These are phyloP conservation scores for Calonectria pteridis DNA, from an alignment of 2,329 filamentous ascomycete genomes.

Conservation along the genomic window DNA sequence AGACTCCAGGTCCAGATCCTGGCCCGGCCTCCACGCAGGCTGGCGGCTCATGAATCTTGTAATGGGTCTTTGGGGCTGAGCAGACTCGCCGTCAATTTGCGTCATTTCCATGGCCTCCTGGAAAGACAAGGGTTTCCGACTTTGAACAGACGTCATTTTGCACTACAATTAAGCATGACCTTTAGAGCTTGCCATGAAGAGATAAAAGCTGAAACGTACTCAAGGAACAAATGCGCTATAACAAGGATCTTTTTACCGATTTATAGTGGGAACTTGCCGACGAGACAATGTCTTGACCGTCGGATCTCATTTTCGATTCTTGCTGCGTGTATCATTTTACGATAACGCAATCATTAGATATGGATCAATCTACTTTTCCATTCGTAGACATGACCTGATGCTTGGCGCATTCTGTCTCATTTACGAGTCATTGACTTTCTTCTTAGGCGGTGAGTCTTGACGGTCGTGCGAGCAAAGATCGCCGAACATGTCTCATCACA, in stretches of 20 bases:
- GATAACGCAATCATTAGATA: not conserved
- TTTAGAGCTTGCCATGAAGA: no score
- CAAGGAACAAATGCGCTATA: fast-evolving
- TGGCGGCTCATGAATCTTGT: slow-evolving; percentile 48
- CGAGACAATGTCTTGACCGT: not conserved
- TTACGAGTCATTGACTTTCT: not conserved
- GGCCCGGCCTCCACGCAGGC: slow-evolving; percentile 50
- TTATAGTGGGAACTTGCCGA: not conserved
- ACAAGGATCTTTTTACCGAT: not conserved
- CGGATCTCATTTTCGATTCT: not conserved
- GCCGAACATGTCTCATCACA: not conserved
- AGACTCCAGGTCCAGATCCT: slow-evolving; percentile 47
- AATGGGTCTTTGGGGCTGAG: not conserved
- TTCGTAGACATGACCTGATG: not conserved
- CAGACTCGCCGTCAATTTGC: slow-evolving; percentile 36
- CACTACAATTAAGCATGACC: not conserved
- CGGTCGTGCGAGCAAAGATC: not conserved
- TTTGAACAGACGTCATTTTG: not conserved
- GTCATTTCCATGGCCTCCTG: slow-evolving; percentile 47
- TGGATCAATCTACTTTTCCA: not conserved
- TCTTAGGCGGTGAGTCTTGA: not conserved
- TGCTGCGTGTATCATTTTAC: not conserved
- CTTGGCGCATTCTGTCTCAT: not conserved
- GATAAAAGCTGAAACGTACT: not conserved
- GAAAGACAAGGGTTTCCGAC: slow-evolving; percentile 45